phyloP scores from a whole-genome alignment of 169 alveolate species.

The Cyclospora cayetanensis region DNA sequence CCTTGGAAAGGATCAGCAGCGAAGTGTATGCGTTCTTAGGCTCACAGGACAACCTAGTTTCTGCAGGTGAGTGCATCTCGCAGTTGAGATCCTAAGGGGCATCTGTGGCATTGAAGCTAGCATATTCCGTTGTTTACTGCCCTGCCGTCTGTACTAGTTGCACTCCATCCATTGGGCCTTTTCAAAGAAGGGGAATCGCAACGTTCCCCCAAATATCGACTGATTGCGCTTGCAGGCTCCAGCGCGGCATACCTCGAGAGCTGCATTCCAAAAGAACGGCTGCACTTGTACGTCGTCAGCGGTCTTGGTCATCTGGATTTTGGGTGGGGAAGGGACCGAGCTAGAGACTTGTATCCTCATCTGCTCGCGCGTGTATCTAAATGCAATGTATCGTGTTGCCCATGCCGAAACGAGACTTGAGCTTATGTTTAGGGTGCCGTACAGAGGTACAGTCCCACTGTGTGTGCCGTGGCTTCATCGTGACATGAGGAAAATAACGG shows the following conservation, averaged over 20 bases:
- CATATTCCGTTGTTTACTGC: too few species aligned
- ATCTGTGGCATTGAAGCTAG: neutral
- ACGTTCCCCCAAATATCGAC: too few species aligned
- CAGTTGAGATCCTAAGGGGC: neutral
- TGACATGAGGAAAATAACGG: too few species aligned
- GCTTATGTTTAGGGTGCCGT: too few species aligned
- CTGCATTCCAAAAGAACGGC: neutral
- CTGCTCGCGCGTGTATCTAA: constrained; percentile 12
- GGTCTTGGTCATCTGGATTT: constrained; percentile 66
- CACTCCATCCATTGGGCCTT: too few species aligned
- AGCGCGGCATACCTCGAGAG: constrained; percentile 40
- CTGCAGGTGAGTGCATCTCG: constrained; percentile 49
- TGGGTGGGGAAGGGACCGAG: constrained; percentile 64
- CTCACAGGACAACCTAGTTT: constrained; percentile 65
- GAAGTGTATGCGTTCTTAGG: constrained; percentile 38
- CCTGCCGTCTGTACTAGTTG: too few species aligned
- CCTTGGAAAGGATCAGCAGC: constrained; percentile 50
- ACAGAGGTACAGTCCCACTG: too few species aligned
- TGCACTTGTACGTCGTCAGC: constrained; percentile 12
- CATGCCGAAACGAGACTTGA: neutral
- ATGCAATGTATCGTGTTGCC: constrained; percentile 9
- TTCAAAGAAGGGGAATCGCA: too few species aligned
- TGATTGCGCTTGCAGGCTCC: constrained; percentile 25
- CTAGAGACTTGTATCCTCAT: constrained; percentile 39
- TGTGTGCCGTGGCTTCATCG: too few species aligned